These are phyloP conservation scores for Trichoderma virens DNA, from an alignment of 495 filamentous ascomycete species.

Conservation along the genomic window DNA sequence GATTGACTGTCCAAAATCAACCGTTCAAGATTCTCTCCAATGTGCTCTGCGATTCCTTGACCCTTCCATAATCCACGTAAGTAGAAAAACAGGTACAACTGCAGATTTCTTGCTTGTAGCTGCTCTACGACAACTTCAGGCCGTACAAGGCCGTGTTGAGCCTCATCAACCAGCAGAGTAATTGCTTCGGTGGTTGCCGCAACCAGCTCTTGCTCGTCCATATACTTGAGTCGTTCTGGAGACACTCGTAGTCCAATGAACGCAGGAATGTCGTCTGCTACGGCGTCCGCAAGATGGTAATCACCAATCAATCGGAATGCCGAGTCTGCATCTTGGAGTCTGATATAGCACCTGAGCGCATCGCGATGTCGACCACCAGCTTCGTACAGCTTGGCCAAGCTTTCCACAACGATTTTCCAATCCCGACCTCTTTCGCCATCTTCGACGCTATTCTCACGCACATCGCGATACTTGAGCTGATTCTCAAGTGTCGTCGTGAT, in stretches of 20 bases:
- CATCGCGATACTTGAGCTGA: slow-evolving; percentile 60
- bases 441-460: slow-evolving; percentile 60
- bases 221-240: slow-evolving; percentile 57
- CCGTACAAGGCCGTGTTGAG: slow-evolving; percentile 75
- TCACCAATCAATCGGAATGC: slow-evolving; percentile 79
- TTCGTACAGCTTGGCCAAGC: slow-evolving; percentile 75
- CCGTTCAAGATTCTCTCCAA: slow-evolving; percentile 35
- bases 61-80: slow-evolving; percentile 77
- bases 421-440: slow-evolving; percentile 59
- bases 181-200: slow-evolving; percentile 73
- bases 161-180: slow-evolving; percentile 80
- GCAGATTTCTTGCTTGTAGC: slow-evolving; percentile 46
- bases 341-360: slow-evolving; percentile 82
- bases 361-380: slow-evolving; percentile 70
- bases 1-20: slow-evolving; percentile 54
- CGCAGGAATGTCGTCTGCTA: slow-evolving; percentile 80
- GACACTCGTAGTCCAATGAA: slow-evolving; percentile 82
- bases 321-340: slow-evolving; percentile 80
- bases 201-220: slow-evolving; percentile 63
- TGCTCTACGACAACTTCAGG: slow-evolving; percentile 72
- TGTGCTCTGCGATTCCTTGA: slow-evolving; percentile 42
- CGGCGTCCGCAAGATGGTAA: slow-evolving; percentile 73
- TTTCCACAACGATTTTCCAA: slow-evolving; percentile 77
- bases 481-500: slow-evolving; percentile 66
- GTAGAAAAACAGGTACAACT: slow-evolving; percentile 87